These are phyloP conservation scores for Mrakia gelida DNA, from an alignment of 768 basidiomycete species.

Conservation along the genomic window DNA sequence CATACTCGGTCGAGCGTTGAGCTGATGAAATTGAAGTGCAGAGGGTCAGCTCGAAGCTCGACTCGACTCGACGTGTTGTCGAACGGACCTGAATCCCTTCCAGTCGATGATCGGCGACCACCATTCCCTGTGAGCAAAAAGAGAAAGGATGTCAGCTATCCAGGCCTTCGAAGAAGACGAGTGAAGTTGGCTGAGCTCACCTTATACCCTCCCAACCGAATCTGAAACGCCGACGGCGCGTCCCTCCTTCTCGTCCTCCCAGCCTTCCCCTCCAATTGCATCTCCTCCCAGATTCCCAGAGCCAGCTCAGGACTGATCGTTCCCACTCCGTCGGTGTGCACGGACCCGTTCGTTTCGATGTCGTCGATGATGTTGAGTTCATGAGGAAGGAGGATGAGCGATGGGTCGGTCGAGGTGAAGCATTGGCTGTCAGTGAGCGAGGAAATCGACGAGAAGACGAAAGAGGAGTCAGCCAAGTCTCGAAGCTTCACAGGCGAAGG, in stretches of 20 bases:
- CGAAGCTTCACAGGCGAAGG: too few relatives aligned
- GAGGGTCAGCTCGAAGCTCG: background rate
- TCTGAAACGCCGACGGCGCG: slow-evolving; percentile 55
- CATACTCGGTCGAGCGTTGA: background rate
- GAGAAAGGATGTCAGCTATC: too few relatives aligned
- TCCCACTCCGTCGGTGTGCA: slow-evolving; percentile 72
- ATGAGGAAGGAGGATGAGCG: slow-evolving; percentile 54
- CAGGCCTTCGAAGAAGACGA: too few relatives aligned
- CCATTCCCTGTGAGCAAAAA: slow-evolving; percentile 52
- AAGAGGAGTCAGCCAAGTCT: too few relatives aligned
- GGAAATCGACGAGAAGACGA: too few relatives aligned
- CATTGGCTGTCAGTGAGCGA: slow-evolving; percentile 49
- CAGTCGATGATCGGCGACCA: slow-evolving; percentile 59
- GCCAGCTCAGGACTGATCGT: slow-evolving; percentile 60
- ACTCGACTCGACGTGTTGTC: slow-evolving; percentile 37
- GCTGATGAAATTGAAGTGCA: too few relatives aligned
- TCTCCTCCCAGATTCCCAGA: slow-evolving; percentile 55
- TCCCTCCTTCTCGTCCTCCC: slow-evolving; percentile 13
- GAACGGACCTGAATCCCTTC: slow-evolving; percentile 53
- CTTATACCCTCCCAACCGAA: slow-evolving; percentile 77
- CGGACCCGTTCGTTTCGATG: slow-evolving; percentile 47
- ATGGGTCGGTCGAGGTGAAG: slow-evolving; percentile 69
- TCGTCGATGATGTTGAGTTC: slow-evolving; percentile 67
- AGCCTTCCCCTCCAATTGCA: slow-evolving; percentile 37
- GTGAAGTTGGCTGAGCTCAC: too few relatives aligned